Evolutionary conservation across 2,329 filamentous ascomycete species (phyloP).

Genomic region (Colletotrichum orchidophilum): DNA sequence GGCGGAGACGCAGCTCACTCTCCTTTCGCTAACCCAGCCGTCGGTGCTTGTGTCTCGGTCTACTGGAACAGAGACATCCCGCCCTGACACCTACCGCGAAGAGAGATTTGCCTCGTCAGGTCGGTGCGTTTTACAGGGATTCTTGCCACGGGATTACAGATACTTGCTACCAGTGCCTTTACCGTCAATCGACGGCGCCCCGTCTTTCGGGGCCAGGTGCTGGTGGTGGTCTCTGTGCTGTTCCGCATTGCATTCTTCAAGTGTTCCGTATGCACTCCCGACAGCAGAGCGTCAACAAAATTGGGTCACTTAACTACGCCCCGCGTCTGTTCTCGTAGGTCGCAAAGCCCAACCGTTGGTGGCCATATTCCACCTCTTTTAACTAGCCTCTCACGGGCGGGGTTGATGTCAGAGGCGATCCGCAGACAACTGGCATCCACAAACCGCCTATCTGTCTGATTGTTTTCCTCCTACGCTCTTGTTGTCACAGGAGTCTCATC

Average conservation of each 20-base stretch:
- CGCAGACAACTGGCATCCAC: slow-evolving; percentile 8
- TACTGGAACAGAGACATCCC: slow-evolving; percentile 23
- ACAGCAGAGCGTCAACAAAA: neutral
- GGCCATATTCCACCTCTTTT: neutral
- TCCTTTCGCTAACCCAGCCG: neutral
- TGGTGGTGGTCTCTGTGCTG: neutral
- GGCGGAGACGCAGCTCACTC: neutral
- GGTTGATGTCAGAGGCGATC: slow-evolving; percentile 9
- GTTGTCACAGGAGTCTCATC: neutral
- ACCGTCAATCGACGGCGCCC: slow-evolving; percentile 2
- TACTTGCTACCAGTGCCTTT: neutral
- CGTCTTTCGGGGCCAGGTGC: slow-evolving; percentile 6
- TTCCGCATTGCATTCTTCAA: neutral
- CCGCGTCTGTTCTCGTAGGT: slow-evolving; percentile 22
- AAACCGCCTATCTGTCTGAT: neutral
- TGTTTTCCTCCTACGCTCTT: neutral
- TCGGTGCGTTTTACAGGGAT: slow-evolving; percentile 28
- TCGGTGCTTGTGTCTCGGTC: neutral
- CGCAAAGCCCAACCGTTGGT: slow-evolving; percentile 3
- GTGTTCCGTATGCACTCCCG: neutral
- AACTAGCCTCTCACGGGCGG: slow-evolving; percentile 5
- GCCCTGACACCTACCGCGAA: slow-evolving; percentile 26
- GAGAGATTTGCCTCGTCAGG: slow-evolving; percentile 18
- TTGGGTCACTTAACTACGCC: slow-evolving; percentile 2
- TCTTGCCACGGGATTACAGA: neutral